Percentiles rank a stretch among this genome's conserved stretches.
phyloP scores from a whole-genome alignment of 106 monocot genomes.

The Xerophyta viscosa region DNA sequence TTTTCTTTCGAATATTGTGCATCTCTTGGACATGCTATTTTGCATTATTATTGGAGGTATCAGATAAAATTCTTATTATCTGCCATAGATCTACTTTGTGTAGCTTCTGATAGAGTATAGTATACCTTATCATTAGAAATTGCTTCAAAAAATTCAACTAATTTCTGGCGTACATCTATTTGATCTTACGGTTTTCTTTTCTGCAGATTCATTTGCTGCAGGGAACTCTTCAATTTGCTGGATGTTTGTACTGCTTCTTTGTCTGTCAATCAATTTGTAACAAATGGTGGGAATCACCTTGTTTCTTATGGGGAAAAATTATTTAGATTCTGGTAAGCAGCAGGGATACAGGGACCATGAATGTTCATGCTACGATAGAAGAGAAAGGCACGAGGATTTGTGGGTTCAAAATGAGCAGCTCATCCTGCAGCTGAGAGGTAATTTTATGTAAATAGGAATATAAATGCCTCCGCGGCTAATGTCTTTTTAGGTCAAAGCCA shows the following conservation, averaged over 20 bases:
- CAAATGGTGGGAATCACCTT: slow-evolving; percentile 6
- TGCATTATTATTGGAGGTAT: no score
- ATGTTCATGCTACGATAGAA: slow-evolving; percentile 4
- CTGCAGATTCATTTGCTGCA: slow-evolving; percentile 19
- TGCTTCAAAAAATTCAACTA: no score
- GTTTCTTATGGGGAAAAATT: background rate
- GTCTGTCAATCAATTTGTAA: slow-evolving; percentile 14
- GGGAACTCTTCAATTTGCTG: slow-evolving; percentile 4
- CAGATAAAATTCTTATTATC: no score
- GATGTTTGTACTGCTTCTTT: slow-evolving; percentile 6
- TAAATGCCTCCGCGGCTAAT: slow-evolving; percentile 8
- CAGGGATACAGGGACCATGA: background rate
- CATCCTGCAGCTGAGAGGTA: slow-evolving; percentile 4
- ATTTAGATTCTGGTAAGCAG: background rate
- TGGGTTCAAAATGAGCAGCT: slow-evolving; percentile 3
- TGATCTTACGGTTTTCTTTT: no score
- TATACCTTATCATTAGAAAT: no score
- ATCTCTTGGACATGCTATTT: no score
- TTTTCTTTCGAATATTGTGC: no score
- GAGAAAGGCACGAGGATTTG: no score
- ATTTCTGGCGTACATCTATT: no score
- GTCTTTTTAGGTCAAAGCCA: slow-evolving; percentile 49
- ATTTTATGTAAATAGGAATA: slow-evolving; percentile 19
- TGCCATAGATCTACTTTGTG: no score
- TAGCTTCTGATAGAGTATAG: no score